A percentile compares a stretch with the other conserved stretches of the same genome.
These are phyloP conservation scores for Ceratobasidium sp. DNA, from an alignment of 1,284 basidiomycete genomes.

Conservation along the genomic window DNA sequence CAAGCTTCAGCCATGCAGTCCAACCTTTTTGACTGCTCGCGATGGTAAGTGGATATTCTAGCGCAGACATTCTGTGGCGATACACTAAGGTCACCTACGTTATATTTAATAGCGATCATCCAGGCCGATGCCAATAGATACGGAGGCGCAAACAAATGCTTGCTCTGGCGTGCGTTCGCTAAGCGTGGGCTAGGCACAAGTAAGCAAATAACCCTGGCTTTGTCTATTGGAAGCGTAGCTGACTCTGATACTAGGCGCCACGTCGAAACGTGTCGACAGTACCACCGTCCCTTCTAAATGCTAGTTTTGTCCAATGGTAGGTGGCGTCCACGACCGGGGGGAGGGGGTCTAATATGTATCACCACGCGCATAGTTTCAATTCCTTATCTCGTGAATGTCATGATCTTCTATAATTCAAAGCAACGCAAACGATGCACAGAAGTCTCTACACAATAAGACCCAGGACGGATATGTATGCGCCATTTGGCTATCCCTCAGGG, in stretches of 20 bases:
- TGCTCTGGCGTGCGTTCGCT: conserved; percentile 51
- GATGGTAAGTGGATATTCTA: conserved; percentile 4
- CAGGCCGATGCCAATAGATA: conserved; percentile 51
- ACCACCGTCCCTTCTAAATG: not conserved
- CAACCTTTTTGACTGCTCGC: conserved; percentile 24
- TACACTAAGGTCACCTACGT: not conserved
- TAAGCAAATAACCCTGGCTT: not conserved
- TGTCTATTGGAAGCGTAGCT: not conserved
- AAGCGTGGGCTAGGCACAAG: conserved; percentile 47
- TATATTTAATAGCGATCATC: conserved; percentile 39
- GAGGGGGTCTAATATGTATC: no score
- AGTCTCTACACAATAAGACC: no score
- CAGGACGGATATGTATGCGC: no score
- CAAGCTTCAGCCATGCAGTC: no score
- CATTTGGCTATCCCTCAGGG: no score
- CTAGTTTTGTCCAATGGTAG: not conserved
- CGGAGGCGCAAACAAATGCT: conserved; percentile 49
- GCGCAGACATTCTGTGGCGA: no score
- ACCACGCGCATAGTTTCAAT: no score
- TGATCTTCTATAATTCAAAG: no score
- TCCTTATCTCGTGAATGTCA: no score
- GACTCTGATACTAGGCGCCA: not conserved
- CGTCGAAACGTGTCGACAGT: not conserved
- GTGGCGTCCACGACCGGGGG: not conserved
- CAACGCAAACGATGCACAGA: no score